Evolutionary conservation across 345 rosid species (phyloP).

Genomic region (Garcia nutans): DNA sequence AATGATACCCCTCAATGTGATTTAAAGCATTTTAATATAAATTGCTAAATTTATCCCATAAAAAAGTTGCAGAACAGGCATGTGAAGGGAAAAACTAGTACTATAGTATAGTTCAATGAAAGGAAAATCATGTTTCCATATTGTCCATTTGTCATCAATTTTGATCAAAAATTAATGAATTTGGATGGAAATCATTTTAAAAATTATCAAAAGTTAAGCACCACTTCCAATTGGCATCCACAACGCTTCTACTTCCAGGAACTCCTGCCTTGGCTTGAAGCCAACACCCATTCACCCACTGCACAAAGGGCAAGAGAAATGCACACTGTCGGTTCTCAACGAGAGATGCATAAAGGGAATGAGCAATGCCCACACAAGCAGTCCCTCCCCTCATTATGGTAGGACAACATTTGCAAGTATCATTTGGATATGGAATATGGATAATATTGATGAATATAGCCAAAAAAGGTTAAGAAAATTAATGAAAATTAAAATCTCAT

Average conservation of each 20-base stretch:
- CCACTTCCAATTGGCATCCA: background rate
- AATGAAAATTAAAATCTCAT: background rate
- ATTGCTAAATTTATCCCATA: background rate
- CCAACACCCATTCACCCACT: background rate
- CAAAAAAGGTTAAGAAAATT: background rate
- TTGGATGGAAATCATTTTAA: background rate
- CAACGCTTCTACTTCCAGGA: background rate
- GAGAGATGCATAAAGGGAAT: background rate
- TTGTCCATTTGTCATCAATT: background rate
- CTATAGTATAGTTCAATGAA: background rate
- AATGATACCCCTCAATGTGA: background rate
- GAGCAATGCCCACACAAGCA: background rate
- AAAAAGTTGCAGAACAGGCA: background rate
- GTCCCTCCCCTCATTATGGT: background rate
- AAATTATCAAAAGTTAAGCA: too few relatives aligned
- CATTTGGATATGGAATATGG: background rate
- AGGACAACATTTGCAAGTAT: background rate
- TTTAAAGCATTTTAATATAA: background rate
- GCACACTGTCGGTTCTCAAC: background rate
- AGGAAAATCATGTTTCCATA: background rate
- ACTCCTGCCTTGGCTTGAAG: background rate
- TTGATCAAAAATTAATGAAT: too few relatives aligned
- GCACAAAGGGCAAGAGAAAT: background rate
- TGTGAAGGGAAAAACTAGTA: background rate
- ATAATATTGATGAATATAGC: background rate